Conservation (phyloP, 2,329 filamentous ascomycete genomes). For the Leptodontidium sp. region DNA sequence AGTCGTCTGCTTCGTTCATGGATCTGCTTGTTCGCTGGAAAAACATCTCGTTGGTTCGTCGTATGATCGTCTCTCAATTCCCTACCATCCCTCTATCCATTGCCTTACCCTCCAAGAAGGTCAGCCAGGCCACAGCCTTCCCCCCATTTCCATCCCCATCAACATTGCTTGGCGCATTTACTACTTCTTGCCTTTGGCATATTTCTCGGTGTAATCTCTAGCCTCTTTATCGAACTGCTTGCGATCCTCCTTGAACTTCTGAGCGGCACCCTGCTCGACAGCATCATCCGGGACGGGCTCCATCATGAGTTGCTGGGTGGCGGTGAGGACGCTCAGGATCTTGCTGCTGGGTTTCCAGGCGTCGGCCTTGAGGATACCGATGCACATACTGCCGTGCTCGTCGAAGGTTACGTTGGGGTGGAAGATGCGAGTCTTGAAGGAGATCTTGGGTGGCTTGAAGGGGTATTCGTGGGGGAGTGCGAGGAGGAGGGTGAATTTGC, state of each 20-base stretch:
- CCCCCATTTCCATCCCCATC: background rate
- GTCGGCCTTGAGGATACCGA: conserved; percentile 74
- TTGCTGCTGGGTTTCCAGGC: conserved; percentile 79
- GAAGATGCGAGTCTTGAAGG: conserved; percentile 78
- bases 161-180: background rate
- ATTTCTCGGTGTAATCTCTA: conserved; percentile 72
- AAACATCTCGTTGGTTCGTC: background rate
- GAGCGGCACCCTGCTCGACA: conserved; percentile 72
- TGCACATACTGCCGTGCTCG: conserved; percentile 77
- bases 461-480: conserved; percentile 75
- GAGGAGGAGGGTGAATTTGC: conserved; percentile 71
- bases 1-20: background rate
- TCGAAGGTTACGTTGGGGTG: conserved; percentile 80
- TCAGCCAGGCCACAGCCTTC: too few species aligned
- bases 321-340: conserved; percentile 69
- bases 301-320: conserved; percentile 68
- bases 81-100: background rate
- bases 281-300: conserved; percentile 78
- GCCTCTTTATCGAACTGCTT: conserved; percentile 71
- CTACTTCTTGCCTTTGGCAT: conserved; percentile 53
- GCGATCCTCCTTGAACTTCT: conserved; percentile 71
- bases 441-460: conserved; percentile 75
- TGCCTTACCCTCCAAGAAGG: too few species aligned
- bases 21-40: background rate
- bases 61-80: background rate